A percentile compares a stretch with the other conserved stretches of the same genome.
phyloP scores from a whole-genome alignment of 306 rosid genomes.

The Phaseolus lunatus region DNA sequence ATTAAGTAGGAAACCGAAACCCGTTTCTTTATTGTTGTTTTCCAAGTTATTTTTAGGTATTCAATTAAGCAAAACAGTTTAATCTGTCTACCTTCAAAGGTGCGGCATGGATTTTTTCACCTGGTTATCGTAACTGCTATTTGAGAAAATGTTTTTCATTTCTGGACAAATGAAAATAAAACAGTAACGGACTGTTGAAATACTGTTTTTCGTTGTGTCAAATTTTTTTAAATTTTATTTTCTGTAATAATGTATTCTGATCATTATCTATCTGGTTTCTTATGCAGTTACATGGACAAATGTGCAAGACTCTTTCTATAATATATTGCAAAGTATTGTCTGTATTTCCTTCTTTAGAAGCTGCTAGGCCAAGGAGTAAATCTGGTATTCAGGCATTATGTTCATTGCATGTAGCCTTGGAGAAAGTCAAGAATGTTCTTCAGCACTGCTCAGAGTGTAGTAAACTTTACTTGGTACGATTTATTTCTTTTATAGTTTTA shows the following conservation, averaged over 20 bases:
- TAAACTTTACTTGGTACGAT: conserved; percentile 91
- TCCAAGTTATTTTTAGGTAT: not conserved
- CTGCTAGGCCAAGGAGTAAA: conserved; percentile 95
- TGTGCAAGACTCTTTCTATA: conserved; percentile 89
- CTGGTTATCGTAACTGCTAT: not conserved
- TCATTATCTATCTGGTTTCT: conserved; percentile 40
- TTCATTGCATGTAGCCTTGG: conserved; percentile 90
- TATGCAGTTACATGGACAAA: conserved; percentile 85
- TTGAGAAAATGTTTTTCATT: conserved; percentile 36
- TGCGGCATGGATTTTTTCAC: not conserved
- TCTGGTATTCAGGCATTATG: conserved; percentile 96
- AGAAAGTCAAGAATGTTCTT: conserved; percentile 89
- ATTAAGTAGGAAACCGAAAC: not conserved
- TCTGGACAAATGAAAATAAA: not conserved
- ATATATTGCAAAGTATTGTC: conserved; percentile 80
- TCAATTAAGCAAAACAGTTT: not conserved
- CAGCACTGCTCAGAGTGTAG: conserved; percentile 92
- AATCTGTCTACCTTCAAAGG: conserved; percentile 14
- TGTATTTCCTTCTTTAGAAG: conserved; percentile 93
- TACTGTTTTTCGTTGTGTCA: not conserved
- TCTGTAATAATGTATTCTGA: conserved; percentile 22
- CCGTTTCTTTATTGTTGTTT: not conserved
- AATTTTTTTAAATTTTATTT: not conserved
- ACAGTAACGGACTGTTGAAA: not conserved
- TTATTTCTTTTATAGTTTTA: conserved; percentile 30